Base-by-base conservation (phyloP, 257 asterid genomes). In the Nicotiana otophora region DNA sequence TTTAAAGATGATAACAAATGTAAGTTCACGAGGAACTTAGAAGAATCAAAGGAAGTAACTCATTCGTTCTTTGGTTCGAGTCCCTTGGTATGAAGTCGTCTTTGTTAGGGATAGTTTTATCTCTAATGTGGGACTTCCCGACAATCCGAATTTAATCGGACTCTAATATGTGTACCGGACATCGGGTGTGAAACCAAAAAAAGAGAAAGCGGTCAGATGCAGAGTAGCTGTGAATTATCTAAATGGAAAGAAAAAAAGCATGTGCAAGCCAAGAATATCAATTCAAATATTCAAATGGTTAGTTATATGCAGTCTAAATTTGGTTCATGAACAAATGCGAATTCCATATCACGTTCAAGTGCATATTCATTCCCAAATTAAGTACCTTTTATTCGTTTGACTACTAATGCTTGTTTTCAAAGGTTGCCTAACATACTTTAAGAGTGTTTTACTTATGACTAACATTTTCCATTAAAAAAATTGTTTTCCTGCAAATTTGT, bases 241-340 rank as follows among this genome's bases (percentile, higher is more conserved):
- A 70, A 70, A 70, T 20, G 60, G 12, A 28, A n/a, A 20, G 1
- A 23, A 42, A 20, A 39, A 69, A 70, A 4, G 46, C 46, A 39
- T 39, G 7, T 39, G 46, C 46, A 39, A 39, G 78, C 34, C 7
- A 70, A 70, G 26, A 20, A 70, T 70, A 31, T 39, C 20, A 20
- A 46, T 46, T 53, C 20, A 46, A 23, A 16, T 72, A 46, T 46
- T 53, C 20, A 46, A 72, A 16, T 72, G 23, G 60, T 62, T 62
- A 62, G 34, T 23, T 34, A 66, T 67, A 23, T 46, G 2, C 0
- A 46, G 28, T 70, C 34, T 14, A 74, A 72, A 74, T 46, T 74
- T 74, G 79, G 23, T 74, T 48, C 79, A 74, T 74, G 61, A 74
- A 74, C 79, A 74, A 46, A 20, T 46, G 39, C 53, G 48, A 72